A percentile compares a stretch with the other conserved stretches of the same genome.
Conservation (phyloP, 192 early-diverging fungal species). For the Coemansia sp. region DNA sequence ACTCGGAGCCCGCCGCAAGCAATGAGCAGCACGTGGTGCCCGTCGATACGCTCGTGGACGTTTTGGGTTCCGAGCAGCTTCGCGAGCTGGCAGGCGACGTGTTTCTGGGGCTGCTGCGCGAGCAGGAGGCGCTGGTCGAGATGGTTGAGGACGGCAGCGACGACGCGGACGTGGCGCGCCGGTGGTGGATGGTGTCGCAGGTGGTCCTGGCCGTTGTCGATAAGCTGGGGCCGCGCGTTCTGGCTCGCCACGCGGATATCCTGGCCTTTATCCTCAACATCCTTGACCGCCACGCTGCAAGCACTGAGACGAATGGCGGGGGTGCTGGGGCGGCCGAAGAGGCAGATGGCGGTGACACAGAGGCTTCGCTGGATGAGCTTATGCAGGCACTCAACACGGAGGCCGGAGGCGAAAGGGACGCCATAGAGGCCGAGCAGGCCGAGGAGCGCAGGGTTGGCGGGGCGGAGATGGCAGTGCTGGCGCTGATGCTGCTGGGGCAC, state of each 20-base stretch:
- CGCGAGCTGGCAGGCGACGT: conserved; percentile 64
- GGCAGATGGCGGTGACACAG: not conserved
- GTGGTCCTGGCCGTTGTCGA: conserved; percentile 61
- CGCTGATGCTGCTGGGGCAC: conserved; percentile 62
- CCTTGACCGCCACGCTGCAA: conserved; percentile 45
- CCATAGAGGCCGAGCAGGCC: conserved; percentile 15
- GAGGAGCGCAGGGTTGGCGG: conserved; percentile 44
- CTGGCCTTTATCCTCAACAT: conserved; percentile 67
- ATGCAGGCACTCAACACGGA: conserved; percentile 11
- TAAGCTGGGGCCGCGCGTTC: conserved; percentile 67
- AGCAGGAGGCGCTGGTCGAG: conserved; percentile 57
- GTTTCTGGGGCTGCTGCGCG: conserved; percentile 73
- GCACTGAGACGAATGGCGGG: not conserved
- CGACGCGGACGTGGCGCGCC: conserved; percentile 4
- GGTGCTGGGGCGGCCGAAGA: not conserved
- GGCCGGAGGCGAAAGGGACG: conserved; percentile 1
- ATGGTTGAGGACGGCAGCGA: conserved; percentile 18
- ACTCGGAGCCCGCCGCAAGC: not conserved
- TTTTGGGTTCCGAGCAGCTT: conserved; percentile 57
- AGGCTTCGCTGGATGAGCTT: conserved; percentile 11
- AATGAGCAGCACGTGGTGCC: conserved; percentile 45
- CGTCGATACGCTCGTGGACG: conserved; percentile 61
- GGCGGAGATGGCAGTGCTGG: conserved; percentile 57
- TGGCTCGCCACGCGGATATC: conserved; percentile 73
- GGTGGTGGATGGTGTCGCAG: conserved; percentile 51